These are phyloP conservation scores for Penicillium angulare DNA, from an alignment of 495 filamentous ascomycete species.

Conservation along the genomic window DNA sequence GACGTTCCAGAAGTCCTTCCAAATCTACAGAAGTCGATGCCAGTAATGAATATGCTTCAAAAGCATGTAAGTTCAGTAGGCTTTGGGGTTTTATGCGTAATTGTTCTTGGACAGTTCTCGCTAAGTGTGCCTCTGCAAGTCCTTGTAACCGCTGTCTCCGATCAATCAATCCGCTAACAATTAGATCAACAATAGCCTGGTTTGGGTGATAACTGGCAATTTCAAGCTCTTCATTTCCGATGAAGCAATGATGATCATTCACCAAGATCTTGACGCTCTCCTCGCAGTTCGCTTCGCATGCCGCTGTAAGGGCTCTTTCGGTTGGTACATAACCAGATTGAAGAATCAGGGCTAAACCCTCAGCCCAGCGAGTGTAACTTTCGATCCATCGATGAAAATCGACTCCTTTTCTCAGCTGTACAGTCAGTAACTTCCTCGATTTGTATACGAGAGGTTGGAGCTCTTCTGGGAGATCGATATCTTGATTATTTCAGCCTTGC, in stretches of 20 bases:
- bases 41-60: conserved; percentile 4
- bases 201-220: conserved; percentile 2
- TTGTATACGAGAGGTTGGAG: conserved; percentile 3
- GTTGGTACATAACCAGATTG: conserved; percentile 7
- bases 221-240: conserved; percentile 4
- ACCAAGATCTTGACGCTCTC: conserved; percentile 6
- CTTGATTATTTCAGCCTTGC: background rate
- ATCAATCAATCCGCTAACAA: conserved; percentile 1
- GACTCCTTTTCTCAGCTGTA: background rate
- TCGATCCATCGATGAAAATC: conserved; percentile 3
- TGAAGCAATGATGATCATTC: background rate
- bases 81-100: background rate
- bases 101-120: background rate
- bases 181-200: conserved; percentile 4
- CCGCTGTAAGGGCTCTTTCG: background rate
- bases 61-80: conserved; percentile 1
- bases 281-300: conserved; percentile 4
- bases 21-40: conserved; percentile 1
- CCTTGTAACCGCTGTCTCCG: conserved; percentile 5
- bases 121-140: conserved; percentile 6
- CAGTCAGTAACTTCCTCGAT: conserved; percentile 1
- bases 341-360: conserved; percentile 5
- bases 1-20: conserved; percentile 1
- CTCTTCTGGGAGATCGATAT: conserved; percentile 4
- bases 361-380: background rate